A percentile compares a stretch with the other conserved stretches of the same genome.
These are phyloP conservation scores for Mortierella sp. DNA, from an alignment of 371 early-diverging fungal genomes.

Conservation along the genomic window DNA sequence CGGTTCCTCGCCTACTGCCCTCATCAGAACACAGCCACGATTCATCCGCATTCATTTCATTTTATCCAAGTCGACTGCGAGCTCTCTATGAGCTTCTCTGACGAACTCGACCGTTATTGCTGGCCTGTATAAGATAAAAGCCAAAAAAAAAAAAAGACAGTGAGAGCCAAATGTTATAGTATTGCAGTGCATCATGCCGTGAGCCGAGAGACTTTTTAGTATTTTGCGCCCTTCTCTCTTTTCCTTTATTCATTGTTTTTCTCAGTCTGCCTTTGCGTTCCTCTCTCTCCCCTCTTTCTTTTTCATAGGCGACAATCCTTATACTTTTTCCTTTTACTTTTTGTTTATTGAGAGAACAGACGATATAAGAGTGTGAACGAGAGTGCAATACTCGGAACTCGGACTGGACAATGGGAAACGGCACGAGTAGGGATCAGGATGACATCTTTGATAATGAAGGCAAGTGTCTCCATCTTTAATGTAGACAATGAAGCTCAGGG, in stretches of 20 bases:
- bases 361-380: background rate
- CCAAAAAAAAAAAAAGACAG: no score
- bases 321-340: background rate
- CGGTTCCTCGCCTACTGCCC: no score
- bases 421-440: slow-evolving; percentile 29
- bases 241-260: background rate
- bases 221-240: background rate
- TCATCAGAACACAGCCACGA: no score
- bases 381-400: background rate
- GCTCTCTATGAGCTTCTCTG: no score
- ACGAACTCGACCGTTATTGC: no score
- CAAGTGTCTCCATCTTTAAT: no score
- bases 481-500: background rate
- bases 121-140: no score
- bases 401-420: slow-evolving; percentile 33
- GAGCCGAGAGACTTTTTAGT: background rate
- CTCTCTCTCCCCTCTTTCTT: background rate
- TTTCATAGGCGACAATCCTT: background rate
- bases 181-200: background rate
- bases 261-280: background rate
- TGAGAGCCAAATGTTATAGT: background rate
- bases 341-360: background rate
- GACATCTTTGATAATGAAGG: slow-evolving; percentile 45
- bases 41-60: no score
- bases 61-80: no score